phyloP scores from a whole-genome alignment of 148 eudicot species.

The Cornus suecica region DNA sequence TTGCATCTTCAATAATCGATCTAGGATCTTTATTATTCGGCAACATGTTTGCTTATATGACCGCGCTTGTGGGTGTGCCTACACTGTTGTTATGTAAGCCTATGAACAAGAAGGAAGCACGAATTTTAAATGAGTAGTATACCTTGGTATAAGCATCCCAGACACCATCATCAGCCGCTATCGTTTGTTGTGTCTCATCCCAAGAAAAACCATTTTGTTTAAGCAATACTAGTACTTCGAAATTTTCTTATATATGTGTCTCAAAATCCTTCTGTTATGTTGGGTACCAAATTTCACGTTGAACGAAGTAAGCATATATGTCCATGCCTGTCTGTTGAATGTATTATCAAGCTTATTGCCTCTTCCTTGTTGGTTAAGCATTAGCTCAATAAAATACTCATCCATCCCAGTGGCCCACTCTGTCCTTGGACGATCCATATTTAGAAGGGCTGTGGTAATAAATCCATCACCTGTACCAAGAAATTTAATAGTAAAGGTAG shows the following conservation, averaged over 20 bases:
- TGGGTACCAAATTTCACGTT: slow-evolving; percentile 28
- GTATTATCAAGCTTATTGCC: slow-evolving; percentile 31
- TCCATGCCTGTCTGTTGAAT: slow-evolving; percentile 32
- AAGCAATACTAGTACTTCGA: slow-evolving; percentile 28
- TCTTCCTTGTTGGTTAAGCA: slow-evolving; percentile 26
- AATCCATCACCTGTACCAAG: slow-evolving; percentile 16
- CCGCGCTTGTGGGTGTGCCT: slow-evolving; percentile 33
- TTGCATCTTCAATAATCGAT: slow-evolving; percentile 24
- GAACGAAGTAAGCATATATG: slow-evolving; percentile 26
- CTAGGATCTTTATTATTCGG: slow-evolving; percentile 26
- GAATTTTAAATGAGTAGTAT: slow-evolving; percentile 3
- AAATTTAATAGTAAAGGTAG: neutral
- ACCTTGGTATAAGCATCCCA: slow-evolving; percentile 42
- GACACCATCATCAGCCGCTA: slow-evolving; percentile 27
- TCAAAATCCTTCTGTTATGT: slow-evolving; percentile 32
- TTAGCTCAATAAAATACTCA: slow-evolving; percentile 25
- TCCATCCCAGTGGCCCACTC: slow-evolving; percentile 34
- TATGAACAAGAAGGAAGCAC: neutral
- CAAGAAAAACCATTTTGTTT: slow-evolving; percentile 35
- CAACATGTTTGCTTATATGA: slow-evolving; percentile 20
- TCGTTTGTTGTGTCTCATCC: slow-evolving; percentile 30
- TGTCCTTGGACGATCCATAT: slow-evolving; percentile 26
- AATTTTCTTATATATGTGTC: slow-evolving; percentile 36
- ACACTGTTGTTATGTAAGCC: slow-evolving; percentile 1
- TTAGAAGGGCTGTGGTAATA: slow-evolving; percentile 17